These are phyloP conservation scores for Aspergillus bridgeri DNA, from an alignment of 495 filamentous ascomycete genomes.

Conservation along the genomic window DNA sequence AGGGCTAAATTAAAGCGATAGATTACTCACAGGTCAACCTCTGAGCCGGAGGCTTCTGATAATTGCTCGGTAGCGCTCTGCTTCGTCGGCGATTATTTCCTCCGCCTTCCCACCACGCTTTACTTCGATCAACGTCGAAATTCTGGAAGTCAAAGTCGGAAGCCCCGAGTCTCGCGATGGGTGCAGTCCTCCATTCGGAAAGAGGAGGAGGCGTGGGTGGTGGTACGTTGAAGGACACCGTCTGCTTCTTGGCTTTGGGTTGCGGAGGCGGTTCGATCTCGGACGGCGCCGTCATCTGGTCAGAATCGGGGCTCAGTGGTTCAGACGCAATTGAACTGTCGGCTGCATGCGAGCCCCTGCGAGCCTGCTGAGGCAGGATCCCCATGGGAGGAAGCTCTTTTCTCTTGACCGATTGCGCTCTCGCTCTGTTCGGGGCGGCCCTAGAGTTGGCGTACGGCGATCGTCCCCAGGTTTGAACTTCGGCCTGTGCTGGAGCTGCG, in stretches of 20 bases:
- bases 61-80: conserved; percentile 38
- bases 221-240: conserved; percentile 47
- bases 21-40: conserved; percentile 33
- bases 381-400: background rate
- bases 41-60: conserved; percentile 37
- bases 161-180: conserved; percentile 29
- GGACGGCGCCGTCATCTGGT: conserved; percentile 1
- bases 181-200: conserved; percentile 43
- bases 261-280: conserved; percentile 24
- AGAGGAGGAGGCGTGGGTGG: conserved; percentile 47
- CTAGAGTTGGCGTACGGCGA: background rate
- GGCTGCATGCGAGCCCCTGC: background rate
- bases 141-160: conserved; percentile 44
- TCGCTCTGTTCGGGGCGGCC: background rate
- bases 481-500: background rate
- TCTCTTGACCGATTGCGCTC: background rate
- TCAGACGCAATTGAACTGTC: background rate
- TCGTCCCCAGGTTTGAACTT: background rate
- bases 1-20: background rate
- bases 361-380: background rate
- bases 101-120: conserved; percentile 48
- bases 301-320: background rate
- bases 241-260: conserved; percentile 37
- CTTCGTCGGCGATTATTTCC: conserved; percentile 37
- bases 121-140: conserved; percentile 37